A percentile compares a stretch with the other conserved stretches of the same genome.
Conservation (phyloP, 2,329 filamentous ascomycete genomes). For the Ceratocystis harringtonii region DNA sequence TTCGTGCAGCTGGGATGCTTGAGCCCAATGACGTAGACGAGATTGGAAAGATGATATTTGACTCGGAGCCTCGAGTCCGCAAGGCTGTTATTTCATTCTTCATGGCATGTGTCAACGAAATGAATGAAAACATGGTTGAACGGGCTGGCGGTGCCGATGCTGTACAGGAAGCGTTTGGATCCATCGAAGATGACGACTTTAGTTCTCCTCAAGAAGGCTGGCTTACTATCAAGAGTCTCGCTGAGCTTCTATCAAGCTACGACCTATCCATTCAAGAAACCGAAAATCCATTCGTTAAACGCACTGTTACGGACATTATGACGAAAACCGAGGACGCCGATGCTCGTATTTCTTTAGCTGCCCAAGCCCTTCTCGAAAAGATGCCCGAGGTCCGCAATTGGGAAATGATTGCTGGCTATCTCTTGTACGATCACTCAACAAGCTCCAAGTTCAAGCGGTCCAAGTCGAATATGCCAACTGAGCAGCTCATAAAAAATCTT, state of each 20-base stretch:
- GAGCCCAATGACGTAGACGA: constrained; percentile 85
- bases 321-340: constrained; percentile 53
- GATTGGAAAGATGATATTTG: constrained; percentile 77
- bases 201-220: constrained; percentile 65
- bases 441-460: constrained; percentile 31
- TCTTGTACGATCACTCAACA: constrained; percentile 78
- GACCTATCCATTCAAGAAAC: constrained; percentile 30
- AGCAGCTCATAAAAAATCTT: constrained; percentile 51
- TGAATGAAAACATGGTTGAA: constrained; percentile 64
- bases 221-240: constrained; percentile 83
- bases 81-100: constrained; percentile 88
- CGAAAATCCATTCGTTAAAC: constrained; percentile 11
- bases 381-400: constrained; percentile 70
- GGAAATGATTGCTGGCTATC: constrained; percentile 77
- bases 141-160: constrained; percentile 68
- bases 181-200: constrained; percentile 58
- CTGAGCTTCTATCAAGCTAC: constrained; percentile 68
- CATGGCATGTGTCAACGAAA: constrained; percentile 68
- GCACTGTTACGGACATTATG: constrained; percentile 35
- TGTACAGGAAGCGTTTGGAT: constrained; percentile 58
- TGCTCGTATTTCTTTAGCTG: constrained; percentile 71
- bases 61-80: constrained; percentile 67
- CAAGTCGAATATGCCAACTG: constrained; percentile 37
- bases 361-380: constrained; percentile 71
- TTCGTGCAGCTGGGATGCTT: constrained; percentile 71